Conservation (phyloP, 345 rosid species). For the Eucalyptus polybractea region DNA sequence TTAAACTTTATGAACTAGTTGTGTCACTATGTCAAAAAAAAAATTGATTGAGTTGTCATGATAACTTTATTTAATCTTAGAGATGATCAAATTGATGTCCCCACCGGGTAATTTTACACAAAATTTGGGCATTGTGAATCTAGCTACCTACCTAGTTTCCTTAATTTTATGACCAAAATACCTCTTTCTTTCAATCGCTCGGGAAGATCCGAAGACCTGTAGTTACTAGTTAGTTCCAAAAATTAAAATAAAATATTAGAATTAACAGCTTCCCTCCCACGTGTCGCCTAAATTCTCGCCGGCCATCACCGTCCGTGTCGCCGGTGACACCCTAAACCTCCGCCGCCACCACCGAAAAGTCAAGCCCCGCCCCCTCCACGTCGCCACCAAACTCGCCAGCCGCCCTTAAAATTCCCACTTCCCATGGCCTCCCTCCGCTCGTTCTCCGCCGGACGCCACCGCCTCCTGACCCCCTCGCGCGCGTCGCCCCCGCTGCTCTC, state of each 20-base stretch:
- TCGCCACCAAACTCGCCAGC: neutral
- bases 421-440: conserved; percentile 4
- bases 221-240: neutral
- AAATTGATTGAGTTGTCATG: no score
- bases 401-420: neutral
- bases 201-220: neutral
- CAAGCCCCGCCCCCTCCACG: neutral
- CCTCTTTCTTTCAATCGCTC: accelerated
- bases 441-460: neutral
- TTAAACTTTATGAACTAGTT: no score
- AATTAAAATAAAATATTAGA: neutral
- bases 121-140: neutral
- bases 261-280: neutral
- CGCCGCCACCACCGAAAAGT: neutral
- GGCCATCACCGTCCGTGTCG: neutral
- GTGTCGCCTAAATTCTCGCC: neutral
- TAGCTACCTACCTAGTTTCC: neutral
- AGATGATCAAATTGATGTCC: no score
- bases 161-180: neutral
- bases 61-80: no score
- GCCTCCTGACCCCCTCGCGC: neutral
- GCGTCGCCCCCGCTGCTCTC: neutral
- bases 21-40: no score
- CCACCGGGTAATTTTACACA: no score
- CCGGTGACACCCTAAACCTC: neutral